Base-by-base conservation (phyloP, 352 stramenopile species). In the Pythium angustatum region DNA sequence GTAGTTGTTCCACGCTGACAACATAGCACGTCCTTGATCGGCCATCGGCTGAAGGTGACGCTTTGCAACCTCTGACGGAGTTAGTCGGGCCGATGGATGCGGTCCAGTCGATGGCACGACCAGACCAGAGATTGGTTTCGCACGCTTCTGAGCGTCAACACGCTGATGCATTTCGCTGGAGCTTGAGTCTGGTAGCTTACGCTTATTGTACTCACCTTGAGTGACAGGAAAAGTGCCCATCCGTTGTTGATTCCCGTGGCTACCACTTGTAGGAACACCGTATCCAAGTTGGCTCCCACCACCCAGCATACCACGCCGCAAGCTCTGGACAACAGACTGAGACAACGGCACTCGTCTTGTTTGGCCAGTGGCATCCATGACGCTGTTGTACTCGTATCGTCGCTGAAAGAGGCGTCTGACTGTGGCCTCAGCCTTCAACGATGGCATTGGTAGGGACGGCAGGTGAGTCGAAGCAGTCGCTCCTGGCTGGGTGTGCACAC, bases 1-100 rank as follows among this genome's bases (percentile, higher is more conserved):
- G 36, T 91, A 93, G 52, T 89, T 76, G 60, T 87, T 91, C 85
- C 85, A 93, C 19, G 79, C 83, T 49, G 76, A 70, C n/a, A 91
- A 53, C 81, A 93, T 89, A 7, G 81, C 69, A 34, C 83, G 64
- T 6, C 85, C 81, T 63, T 85, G 73, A 26, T 90, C 85, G 15
- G 85, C 81, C 22, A 93, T 75, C 3, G 73, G 69, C 52, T 93
- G 85, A 34, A 91, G 69, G 22, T 59, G 49, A n/a, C 54, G 55
- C 24, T 56, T 64, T 7, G 49, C 41, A n/a, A 57, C 28, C 14
- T 66, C 50, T 24, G 58, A 58, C 24, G 47, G 26, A 6, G 55
- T 52, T 28, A 56, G 5, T 21, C 30, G 33, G 19, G 44, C n/a
- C 10, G 51, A 45, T 17, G 47, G 24, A 28, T 59, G 57, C 21